Conservation (phyloP, 2,329 filamentous ascomycete genomes). For the Neopestalotiopsis sp. region DNA sequence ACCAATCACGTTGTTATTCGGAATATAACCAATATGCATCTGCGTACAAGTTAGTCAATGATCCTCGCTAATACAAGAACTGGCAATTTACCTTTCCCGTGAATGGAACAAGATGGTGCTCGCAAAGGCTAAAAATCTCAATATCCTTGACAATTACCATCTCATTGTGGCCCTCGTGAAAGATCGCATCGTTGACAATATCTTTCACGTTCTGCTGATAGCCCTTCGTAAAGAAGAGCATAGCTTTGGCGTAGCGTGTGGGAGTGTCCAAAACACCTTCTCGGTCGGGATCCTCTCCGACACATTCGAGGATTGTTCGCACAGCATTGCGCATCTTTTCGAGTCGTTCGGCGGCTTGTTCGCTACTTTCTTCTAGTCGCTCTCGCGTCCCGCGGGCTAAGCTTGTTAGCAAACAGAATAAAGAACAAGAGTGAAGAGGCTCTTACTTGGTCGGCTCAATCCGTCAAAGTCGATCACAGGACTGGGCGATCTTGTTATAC, state of each 20-base stretch:
- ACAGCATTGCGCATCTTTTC: conserved; percentile 67
- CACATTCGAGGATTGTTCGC: conserved; percentile 70
- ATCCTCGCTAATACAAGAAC: neutral
- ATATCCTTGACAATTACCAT: conserved; percentile 98
- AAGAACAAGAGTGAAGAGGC: neutral
- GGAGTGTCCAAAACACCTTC: conserved; percentile 73
- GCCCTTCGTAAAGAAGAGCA: conserved; percentile 95
- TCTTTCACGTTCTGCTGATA: conserved; percentile 94
- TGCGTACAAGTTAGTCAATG: conserved; percentile 40
- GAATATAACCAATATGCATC: conserved; percentile 99
- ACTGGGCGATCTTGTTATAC: conserved; percentile 52
- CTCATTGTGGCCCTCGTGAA: conserved; percentile 96
- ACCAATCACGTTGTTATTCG: conserved; percentile 84
- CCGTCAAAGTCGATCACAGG: conserved; percentile 68
- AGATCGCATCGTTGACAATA: conserved; percentile 92
- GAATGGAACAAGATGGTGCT: conserved; percentile 97
- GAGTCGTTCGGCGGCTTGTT: conserved; percentile 57
- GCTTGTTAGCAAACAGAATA: conserved; percentile 24
- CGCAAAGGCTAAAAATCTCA: conserved; percentile 91
- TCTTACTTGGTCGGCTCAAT: conserved; percentile 62
- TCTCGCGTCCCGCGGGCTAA: conserved; percentile 69
- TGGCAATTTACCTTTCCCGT: conserved; percentile 77
- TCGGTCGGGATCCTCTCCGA: conserved; percentile 71
- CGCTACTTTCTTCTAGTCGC: conserved; percentile 61
- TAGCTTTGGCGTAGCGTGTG: conserved; percentile 89